Base-by-base conservation (phyloP, 2,329 filamentous ascomycete genomes). In the Ophiostoma montium region DNA sequence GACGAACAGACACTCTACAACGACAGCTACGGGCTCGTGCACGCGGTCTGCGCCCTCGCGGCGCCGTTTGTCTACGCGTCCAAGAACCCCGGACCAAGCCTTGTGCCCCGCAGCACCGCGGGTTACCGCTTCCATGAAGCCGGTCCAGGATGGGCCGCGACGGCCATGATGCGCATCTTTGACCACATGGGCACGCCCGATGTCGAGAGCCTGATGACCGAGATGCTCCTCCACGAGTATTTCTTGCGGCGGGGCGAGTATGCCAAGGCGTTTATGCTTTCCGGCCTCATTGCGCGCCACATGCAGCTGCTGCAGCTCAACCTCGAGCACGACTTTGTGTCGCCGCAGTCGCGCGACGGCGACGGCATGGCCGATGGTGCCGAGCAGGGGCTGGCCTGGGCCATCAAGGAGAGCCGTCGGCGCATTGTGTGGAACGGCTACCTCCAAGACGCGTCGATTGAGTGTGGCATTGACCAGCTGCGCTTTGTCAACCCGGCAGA, bases 381-480 rank as follows among this genome's bases (percentile, higher is more conserved):
- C 4, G 23, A 4, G 19, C 36, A 7, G 31, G n/a, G 36, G 7
- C 36, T 51, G n/a, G 21, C 50, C 10, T 51, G 50, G 50, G 35
- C 50, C 11, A 32, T 30, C 11, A 49, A 49, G 13, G 52, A 53
- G 23, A 43, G 47, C 35, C 45, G 52, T 5, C 47, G 48, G 12
- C 52, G 52, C 5, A 35, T 52, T 10, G 36, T 48, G 10, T 53
- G 52, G 52, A 42, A 49, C 45, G 42, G 45, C n/a, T 53, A 48
- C 13, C 27, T 53, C 18, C 48, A 50, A 23, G 51, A 53, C 15
- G 35, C 48, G 2, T 48, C 51, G 9, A 51, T 49, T 39, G 48
- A 50, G 42, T 51, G 51, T 8, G 49, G 51, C 30, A 53, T 53
- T 31, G 50, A 52, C 44, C 50, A 52, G 50, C 45, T 52, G 50